Evolutionary conservation across 306 rosid genomes (phyloP).

Genomic region (Crotalaria pallida): DNA sequence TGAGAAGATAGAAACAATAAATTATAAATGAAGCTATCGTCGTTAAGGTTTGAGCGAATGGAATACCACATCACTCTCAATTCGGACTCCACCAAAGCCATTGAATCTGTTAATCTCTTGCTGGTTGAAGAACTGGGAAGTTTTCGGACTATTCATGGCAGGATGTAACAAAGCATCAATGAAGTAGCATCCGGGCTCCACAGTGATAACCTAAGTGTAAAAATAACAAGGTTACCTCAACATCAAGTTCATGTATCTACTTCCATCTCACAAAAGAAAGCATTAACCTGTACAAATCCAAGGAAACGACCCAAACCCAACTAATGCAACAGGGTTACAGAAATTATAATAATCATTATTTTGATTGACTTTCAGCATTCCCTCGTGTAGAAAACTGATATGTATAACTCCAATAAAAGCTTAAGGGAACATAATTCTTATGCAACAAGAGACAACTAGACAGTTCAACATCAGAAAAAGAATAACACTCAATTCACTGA

Average conservation of each 20-base stretch:
- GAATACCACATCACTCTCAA: constrained; percentile 84
- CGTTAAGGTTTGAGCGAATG: constrained; percentile 7
- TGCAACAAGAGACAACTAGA: constrained; percentile 3
- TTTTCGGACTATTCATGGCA: constrained; percentile 52
- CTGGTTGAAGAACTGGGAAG: constrained; percentile 60
- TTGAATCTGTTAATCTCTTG: constrained; percentile 50
- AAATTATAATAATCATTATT: background rate
- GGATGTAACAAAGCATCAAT: constrained; percentile 75
- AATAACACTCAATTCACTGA: no score
- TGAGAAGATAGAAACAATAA: background rate
- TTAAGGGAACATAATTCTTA: background rate
- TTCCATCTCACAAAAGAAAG: constrained; percentile 8
- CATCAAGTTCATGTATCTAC: constrained; percentile 10
- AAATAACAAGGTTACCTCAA: constrained; percentile 11
- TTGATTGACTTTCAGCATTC: background rate
- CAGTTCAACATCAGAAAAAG: constrained; percentile 13
- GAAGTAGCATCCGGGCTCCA: constrained; percentile 97
- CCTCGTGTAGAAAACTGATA: background rate
- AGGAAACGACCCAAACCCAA: background rate
- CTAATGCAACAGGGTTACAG: constrained; percentile 10
- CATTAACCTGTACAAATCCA: background rate
- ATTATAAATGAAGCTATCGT: background rate
- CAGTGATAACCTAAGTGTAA: constrained; percentile 72
- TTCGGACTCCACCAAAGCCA: constrained; percentile 81
- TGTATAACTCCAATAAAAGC: background rate